Conservation (phyloP, 192 early-diverging fungal genomes). For the Coemansia biformis region DNA sequence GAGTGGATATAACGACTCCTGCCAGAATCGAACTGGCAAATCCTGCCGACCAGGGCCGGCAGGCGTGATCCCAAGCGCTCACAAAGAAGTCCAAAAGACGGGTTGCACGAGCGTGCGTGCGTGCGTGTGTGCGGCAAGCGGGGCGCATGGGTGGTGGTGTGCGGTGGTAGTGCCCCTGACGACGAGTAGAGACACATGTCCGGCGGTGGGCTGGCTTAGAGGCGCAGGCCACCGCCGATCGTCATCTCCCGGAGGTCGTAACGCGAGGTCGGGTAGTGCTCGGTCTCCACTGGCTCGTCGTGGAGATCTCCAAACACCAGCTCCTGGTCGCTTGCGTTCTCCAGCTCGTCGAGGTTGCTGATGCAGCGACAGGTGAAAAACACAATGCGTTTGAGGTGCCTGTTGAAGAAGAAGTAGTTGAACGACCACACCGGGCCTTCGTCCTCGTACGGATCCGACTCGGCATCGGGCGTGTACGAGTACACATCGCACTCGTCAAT, state of each 20-base stretch:
- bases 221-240: neutral
- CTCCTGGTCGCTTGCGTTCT: constrained; percentile 42
- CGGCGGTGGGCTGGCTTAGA: too few species aligned
- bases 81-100: constrained; percentile 44
- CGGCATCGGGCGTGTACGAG: constrained; percentile 80
- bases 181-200: too few species aligned
- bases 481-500: constrained; percentile 86
- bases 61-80: constrained; percentile 51
- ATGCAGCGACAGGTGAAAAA: constrained; percentile 88
- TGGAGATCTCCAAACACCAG: constrained; percentile 37
- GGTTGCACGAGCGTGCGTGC: neutral
- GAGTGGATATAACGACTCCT: constrained; percentile 35
- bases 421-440: constrained; percentile 90
- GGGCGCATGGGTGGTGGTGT: too few species aligned
- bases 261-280: constrained; percentile 34
- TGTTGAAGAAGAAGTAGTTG: constrained; percentile 97
- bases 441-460: constrained; percentile 86
- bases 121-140: neutral
- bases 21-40: constrained; percentile 52
- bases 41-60: constrained; percentile 9
- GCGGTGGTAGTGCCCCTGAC: too few species aligned
- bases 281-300: constrained; percentile 33
- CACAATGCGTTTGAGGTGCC: constrained; percentile 82
- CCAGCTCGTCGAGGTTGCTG: constrained; percentile 60
- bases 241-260: constrained; percentile 34